A percentile compares a stretch with the other conserved stretches of the same genome.
These are phyloP conservation scores for Leucocoprinus birnbaumii DNA, from an alignment of 768 basidiomycete species.

Conservation along the genomic window DNA sequence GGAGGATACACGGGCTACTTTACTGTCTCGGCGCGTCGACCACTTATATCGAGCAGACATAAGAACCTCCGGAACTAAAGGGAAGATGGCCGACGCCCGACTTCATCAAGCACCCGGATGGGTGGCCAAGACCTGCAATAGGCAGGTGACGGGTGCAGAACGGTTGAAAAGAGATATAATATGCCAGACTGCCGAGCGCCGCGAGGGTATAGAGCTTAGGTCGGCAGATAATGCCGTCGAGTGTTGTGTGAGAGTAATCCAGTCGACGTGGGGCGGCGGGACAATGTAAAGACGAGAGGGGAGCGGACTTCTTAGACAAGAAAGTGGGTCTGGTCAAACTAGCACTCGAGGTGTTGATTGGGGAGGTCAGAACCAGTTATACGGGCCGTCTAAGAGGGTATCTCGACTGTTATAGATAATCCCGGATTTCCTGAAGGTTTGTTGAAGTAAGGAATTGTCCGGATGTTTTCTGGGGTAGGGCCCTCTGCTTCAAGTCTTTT, in stretches of 20 bases:
- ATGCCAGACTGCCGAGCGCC: no score
- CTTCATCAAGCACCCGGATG: no score
- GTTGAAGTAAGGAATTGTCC: constrained; percentile 75
- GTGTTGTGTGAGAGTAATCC: background rate
- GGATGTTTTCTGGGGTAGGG: constrained; percentile 61
- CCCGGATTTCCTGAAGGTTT: constrained; percentile 35
- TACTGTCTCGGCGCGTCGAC: no score
- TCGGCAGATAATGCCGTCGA: background rate
- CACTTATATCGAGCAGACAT: no score
- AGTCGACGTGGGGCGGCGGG: background rate
- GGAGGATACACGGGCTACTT: no score
- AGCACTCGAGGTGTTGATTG: background rate
- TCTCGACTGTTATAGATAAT: constrained; percentile 35
- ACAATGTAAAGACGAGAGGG: background rate
- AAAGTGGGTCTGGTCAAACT: background rate
- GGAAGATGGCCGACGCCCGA: no score
- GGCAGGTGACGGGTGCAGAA: background rate
- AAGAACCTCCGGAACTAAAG: no score
- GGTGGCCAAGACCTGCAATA: no score
- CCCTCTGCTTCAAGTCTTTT: constrained; percentile 60
- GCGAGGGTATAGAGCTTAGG: no score
- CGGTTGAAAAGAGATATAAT: background rate
- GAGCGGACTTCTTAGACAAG: background rate
- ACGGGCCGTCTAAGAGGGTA: constrained; percentile 24
- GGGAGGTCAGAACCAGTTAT: background rate